phyloP scores from a whole-genome alignment of 176 grass and related monocot genomes.

The Rhynchospora pubera region DNA sequence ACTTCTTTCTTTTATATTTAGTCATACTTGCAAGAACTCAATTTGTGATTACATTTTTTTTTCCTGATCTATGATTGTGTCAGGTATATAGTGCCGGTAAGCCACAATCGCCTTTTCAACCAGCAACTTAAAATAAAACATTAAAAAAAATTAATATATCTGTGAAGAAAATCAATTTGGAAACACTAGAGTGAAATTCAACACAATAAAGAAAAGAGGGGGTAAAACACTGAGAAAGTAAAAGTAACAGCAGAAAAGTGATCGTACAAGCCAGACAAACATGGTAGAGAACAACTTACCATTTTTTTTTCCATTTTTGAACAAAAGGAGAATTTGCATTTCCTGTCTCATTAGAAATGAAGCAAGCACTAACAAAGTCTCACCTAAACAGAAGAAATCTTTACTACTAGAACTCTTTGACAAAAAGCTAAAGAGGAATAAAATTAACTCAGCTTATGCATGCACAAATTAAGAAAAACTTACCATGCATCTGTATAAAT shows the following conservation, averaged over 20 bases:
- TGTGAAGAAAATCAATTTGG: background rate
- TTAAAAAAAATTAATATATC: background rate
- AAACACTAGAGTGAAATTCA: background rate
- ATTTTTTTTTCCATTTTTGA: too few species aligned
- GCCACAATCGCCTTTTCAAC: background rate
- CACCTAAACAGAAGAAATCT: too few species aligned
- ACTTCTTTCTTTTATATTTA: background rate
- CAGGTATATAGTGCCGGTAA: background rate
- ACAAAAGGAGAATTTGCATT: too few species aligned
- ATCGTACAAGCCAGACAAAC: background rate
- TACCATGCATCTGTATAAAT: constrained; percentile 74
- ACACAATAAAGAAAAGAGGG: background rate
- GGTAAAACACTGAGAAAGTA: background rate
- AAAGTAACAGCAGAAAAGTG: background rate
- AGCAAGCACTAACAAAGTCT: too few species aligned
- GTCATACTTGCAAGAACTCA: background rate
- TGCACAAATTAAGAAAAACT: background rate
- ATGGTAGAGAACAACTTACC: background rate
- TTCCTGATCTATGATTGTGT: background rate
- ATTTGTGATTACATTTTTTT: background rate
- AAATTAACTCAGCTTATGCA: too few species aligned
- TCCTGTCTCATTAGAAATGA: too few species aligned
- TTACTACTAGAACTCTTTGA: too few species aligned
- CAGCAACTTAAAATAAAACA: background rate
- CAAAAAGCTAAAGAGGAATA: too few species aligned